Conservation (phyloP, 2,329 filamentous ascomycete species). For the Fusarium mundagurra region DNA sequence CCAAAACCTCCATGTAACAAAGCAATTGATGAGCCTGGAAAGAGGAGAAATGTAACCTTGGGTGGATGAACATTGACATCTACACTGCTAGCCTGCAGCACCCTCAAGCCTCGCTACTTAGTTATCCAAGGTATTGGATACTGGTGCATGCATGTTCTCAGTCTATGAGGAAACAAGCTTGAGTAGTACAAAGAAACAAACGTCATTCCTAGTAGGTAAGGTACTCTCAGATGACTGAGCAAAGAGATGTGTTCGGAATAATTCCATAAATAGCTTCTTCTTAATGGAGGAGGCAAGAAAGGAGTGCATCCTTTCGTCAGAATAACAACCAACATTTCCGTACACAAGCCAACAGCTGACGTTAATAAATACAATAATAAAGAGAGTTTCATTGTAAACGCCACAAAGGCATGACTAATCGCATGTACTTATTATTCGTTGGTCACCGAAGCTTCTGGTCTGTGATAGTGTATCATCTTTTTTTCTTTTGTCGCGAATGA, state of each 20-base stretch:
- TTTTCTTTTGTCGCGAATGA: slow-evolving; percentile 11
- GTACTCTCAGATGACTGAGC: neutral
- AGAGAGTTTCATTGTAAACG: neutral
- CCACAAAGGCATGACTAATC: slow-evolving; percentile 28
- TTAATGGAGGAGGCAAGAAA: neutral
- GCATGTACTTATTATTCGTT: neutral
- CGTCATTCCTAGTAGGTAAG: neutral
- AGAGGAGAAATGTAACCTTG: slow-evolving; percentile 35
- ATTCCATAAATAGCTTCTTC: slow-evolving; percentile 9
- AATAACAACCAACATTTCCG: neutral
- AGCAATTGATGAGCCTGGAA: slow-evolving; percentile 2
- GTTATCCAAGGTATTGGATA: neutral
- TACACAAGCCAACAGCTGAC: neutral
- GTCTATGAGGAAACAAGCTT: slow-evolving; percentile 5
- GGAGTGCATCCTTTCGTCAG: neutral
- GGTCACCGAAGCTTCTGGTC: slow-evolving; percentile 36
- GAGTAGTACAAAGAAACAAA: neutral
- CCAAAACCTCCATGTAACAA: slow-evolving; percentile 11
- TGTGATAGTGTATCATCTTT: slow-evolving; percentile 13
- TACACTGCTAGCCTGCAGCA: neutral
- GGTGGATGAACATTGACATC: neutral
- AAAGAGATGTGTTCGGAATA: neutral
- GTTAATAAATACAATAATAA: neutral
- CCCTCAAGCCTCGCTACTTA: neutral
- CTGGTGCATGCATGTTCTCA: neutral